Conservation (phyloP, 176 grass and related monocot species). For the sorghum (Sorghum bicolor) region DNA sequence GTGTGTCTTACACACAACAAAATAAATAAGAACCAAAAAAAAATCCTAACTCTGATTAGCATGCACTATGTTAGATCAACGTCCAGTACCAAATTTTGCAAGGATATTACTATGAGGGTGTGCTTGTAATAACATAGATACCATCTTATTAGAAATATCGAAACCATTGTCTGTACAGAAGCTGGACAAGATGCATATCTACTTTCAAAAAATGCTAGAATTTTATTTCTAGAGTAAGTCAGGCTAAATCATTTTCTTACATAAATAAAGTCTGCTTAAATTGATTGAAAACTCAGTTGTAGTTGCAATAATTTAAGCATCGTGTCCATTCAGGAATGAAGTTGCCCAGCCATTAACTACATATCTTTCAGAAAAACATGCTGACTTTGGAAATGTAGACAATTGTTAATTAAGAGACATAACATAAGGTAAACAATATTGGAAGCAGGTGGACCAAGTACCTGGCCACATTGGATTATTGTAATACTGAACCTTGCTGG, state of each 20-base stretch:
- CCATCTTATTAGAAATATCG: neutral
- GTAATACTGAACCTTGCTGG: conserved; percentile 68
- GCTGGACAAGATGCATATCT: neutral
- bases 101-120: neutral
- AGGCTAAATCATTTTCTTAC: neutral
- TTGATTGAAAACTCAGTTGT: neutral
- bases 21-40: neutral
- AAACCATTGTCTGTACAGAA: neutral
- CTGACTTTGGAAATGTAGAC: neutral
- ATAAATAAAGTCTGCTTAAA: neutral
- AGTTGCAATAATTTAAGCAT: neutral
- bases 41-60: neutral
- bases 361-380: neutral
- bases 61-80: neutral
- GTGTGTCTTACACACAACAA: neutral
- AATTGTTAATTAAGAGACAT: neutral
- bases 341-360: neutral
- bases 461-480: conserved; percentile 99
- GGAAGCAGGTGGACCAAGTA: conserved; percentile 8
- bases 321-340: neutral
- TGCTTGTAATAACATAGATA: neutral
- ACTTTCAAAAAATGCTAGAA: neutral
- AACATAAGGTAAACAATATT: neutral
- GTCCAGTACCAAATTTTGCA: neutral
- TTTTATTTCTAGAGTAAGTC: neutral